phyloP scores from a whole-genome alignment of 768 basidiomycete species.

The Calvatia gigantea region DNA sequence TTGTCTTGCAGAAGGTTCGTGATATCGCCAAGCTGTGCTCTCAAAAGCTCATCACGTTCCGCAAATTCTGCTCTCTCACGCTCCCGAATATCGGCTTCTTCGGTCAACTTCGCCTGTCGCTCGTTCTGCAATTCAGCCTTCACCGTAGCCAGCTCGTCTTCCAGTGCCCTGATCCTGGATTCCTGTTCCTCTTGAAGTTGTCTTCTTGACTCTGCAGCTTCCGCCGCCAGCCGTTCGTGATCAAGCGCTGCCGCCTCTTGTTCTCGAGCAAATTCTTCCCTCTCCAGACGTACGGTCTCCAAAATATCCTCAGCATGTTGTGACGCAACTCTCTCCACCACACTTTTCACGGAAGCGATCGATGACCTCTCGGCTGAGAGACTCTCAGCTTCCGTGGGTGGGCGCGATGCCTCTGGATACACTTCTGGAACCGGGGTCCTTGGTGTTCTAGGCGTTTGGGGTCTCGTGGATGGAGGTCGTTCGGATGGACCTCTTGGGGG shows the following conservation, averaged over 20 bases:
- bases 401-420: not conserved
- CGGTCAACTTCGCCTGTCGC: constrained; percentile 49
- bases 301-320: constrained; percentile 56
- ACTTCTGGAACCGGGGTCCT: constrained; percentile 13
- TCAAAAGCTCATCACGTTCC: constrained; percentile 59
- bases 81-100: constrained; percentile 62
- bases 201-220: constrained; percentile 46
- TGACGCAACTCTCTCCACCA: constrained; percentile 51
- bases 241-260: constrained; percentile 53
- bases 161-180: constrained; percentile 53
- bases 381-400: constrained; percentile 17
- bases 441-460: constrained; percentile 6
- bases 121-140: constrained; percentile 64
- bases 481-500: constrained; percentile 18
- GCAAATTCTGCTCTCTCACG: constrained; percentile 50
- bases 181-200: constrained; percentile 47
- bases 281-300: constrained; percentile 54
- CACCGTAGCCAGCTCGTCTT: constrained; percentile 57
- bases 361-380: constrained; percentile 33
- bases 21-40: constrained; percentile 64
- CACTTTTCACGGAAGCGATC: constrained; percentile 34
- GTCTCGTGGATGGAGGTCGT: constrained; percentile 6
- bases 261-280: constrained; percentile 55
- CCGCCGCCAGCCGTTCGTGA: constrained; percentile 46
- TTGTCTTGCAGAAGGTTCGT: constrained; percentile 73